Percentiles rank a stretch among this genome's conserved stretches.
Evolutionary conservation across 345 rosid genomes (phyloP).

Genomic region (Garcia nutans): DNA sequence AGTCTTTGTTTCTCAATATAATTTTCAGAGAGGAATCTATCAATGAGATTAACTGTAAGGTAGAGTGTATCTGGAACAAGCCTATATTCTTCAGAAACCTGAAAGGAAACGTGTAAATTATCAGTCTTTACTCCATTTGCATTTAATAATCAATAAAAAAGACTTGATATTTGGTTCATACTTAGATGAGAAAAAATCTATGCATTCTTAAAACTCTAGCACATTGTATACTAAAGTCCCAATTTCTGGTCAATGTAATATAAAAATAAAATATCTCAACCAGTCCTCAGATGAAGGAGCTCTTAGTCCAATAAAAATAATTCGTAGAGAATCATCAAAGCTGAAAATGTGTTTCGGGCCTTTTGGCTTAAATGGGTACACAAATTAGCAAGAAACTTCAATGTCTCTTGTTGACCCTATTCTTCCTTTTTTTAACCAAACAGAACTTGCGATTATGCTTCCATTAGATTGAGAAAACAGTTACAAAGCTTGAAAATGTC

Average conservation of each 20-base stretch:
- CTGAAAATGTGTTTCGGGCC: not conserved
- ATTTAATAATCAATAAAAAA: not conserved
- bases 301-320: not conserved
- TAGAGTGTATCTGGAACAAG: slow-evolving; percentile 90
- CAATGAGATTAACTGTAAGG: slow-evolving; percentile 87
- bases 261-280: not conserved
- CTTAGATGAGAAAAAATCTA: not conserved
- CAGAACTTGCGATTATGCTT: not conserved
- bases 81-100: slow-evolving; percentile 91
- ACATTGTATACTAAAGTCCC: not conserved
- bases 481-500: not conserved
- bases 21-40: slow-evolving; percentile 73
- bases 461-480: not conserved
- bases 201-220: not conserved
- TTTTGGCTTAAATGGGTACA: not conserved
- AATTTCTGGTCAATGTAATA: not conserved
- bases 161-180: not conserved
- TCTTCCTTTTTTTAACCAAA: too few species aligned
- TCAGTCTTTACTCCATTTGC: slow-evolving; percentile 1
- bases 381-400: not conserved
- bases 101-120: slow-evolving; percentile 28
- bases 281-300: not conserved
- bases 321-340: not conserved
- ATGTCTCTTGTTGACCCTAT: not conserved
- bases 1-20: slow-evolving; percentile 76